Base-by-base conservation (phyloP, 768 basidiomycete species). In the Suillus fuscotomentosus region DNA sequence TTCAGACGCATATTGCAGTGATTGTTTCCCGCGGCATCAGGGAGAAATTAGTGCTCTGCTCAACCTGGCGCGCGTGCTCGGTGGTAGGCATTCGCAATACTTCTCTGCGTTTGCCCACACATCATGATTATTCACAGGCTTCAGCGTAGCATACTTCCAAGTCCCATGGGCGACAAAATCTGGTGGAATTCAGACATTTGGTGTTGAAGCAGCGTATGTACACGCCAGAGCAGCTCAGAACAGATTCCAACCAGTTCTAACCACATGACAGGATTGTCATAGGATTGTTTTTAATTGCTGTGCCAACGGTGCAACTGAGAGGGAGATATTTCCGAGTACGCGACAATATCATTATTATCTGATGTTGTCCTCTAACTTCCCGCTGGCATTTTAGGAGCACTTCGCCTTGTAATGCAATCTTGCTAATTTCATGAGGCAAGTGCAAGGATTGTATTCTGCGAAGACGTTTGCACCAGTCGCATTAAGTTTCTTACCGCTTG, bases 31-130 rank as follows among this genome's bases (percentile, higher is more conserved):
- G 4, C 68, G 50, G n/a, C 69, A 63, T 36, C 74, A 75, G 63
- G 53, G 53, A 34, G 82, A 83, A 68, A 75, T 77, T n/a, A 78
- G 78, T 54, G 79, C 82, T 6, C 67, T 83, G 45, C 71, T 82
- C 67, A 83, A 82, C 64, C 74, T 81, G 42, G 73, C 77, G 11
- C 75, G 82, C 11, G 70, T 69, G 0, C 71, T 78, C 11, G 69
- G 69, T 2, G 78, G 78, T 65, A 67, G 73, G 63, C 43, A 64
- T 22, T 56, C 24, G 5, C 34, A 36, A 36, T 53, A 2, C n/a
- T 15, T 60, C 53, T 54, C 5, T 54, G 14, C 31, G 3, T 54
- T 36, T 53, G 17, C 34, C 27, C 27, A 50, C 27, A 17, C 27
- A 15, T 31, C 27, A 51, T 10, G 27, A 31, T 5, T 34, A 20